These are phyloP conservation scores for maize (Zea mays) DNA, from an alignment of 176 grass and related monocot genomes.

Conservation along the genomic window Zm-B73-REFERENCE-NAM-5.0 NC_050099.1:247081001-247081500, in stretches of 20 bases:
- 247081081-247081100: not conserved
- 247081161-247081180: not conserved
- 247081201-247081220: slow-evolving; percentile 4
- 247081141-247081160: slow-evolving; percentile 16
- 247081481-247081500: slow-evolving; percentile 78
- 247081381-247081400: slow-evolving; percentile 83
- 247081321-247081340: slow-evolving; percentile 86
- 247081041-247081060: not conserved
- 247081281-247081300: slow-evolving; percentile 74
- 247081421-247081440: slow-evolving; percentile 55
- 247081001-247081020: not conserved
- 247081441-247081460: slow-evolving; percentile 50
- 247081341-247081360: slow-evolving; percentile 91
- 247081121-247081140: not conserved
- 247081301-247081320: slow-evolving; percentile 78
- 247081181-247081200: not conserved
- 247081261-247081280: slow-evolving; percentile 69
- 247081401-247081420: slow-evolving; percentile 76
- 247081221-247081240: slow-evolving; percentile 53
- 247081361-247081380: slow-evolving; percentile 92
- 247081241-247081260: slow-evolving; percentile 65
- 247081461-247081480: slow-evolving; percentile 74
- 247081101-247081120: not conserved
- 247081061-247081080: not conserved
- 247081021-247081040: not conserved